A percentile compares a stretch with the other conserved stretches of the same genome.
These are phyloP conservation scores for Hortaea sp. DNA, from an alignment of 2,329 filamentous ascomycete genomes.

Conservation along the genomic window DNA sequence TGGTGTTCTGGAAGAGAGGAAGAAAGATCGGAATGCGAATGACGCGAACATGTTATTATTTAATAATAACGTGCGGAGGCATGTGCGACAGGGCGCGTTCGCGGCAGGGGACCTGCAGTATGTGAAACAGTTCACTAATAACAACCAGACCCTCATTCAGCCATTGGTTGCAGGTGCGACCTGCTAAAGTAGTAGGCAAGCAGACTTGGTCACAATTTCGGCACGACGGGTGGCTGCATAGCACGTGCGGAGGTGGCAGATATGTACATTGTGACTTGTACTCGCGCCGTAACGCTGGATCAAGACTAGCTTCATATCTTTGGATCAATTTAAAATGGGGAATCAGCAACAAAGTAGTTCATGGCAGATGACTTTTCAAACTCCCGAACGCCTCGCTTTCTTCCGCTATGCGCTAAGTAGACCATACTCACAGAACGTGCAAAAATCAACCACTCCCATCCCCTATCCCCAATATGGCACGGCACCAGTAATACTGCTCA, in stretches of 20 bases:
- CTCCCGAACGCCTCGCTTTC: background rate
- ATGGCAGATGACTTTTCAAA: background rate
- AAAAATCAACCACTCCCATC: background rate
- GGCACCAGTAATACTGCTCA: slow-evolving; percentile 21
- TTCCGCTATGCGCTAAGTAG: background rate
- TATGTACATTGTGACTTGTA: no score
- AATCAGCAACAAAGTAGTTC: background rate
- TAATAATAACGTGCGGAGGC: background rate
- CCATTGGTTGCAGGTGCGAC: no score
- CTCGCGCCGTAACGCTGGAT: no score
- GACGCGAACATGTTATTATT: background rate
- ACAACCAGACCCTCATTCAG: no score
- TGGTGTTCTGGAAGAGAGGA: background rate
- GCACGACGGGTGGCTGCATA: no score
- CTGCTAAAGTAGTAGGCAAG: no score
- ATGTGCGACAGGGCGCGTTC: background rate
- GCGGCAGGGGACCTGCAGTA: background rate
- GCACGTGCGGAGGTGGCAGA: no score
- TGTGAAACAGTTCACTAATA: background rate
- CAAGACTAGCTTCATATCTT: no score
- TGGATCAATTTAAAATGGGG: background rate
- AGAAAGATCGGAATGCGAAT: background rate
- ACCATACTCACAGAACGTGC: background rate
- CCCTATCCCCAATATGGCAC: slow-evolving; percentile 18
- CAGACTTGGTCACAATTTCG: no score